These are phyloP conservation scores for Xylariaceae sp. DNA, from an alignment of 2,329 filamentous ascomycete genomes.

Conservation along the genomic window DNA sequence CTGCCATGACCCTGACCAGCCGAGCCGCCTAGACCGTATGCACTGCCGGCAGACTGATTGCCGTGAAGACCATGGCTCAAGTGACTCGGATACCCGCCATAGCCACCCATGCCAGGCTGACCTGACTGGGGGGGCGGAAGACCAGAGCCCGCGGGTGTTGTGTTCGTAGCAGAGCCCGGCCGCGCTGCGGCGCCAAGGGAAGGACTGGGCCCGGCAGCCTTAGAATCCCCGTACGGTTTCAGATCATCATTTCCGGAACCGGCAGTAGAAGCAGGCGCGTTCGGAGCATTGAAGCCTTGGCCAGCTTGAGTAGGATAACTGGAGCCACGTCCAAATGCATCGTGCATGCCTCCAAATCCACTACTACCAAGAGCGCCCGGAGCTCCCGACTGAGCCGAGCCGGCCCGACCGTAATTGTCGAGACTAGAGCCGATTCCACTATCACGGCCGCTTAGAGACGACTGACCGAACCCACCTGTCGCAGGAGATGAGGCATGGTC, in stretches of 20 bases:
- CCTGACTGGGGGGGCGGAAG: constrained; percentile 58
- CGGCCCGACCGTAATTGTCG: constrained; percentile 56
- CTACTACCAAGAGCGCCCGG: constrained; percentile 54
- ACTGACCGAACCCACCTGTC: constrained; percentile 53
- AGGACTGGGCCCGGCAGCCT: constrained; percentile 58
- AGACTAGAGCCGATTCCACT: constrained; percentile 54
- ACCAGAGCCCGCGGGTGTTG: constrained; percentile 53
- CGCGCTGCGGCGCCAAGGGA: constrained; percentile 58
- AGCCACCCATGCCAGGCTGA: constrained; percentile 57
- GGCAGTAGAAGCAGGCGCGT: constrained; percentile 48
- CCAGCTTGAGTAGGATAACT: constrained; percentile 58
- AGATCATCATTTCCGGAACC: constrained; percentile 54
- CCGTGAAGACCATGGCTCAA: constrained; percentile 57
- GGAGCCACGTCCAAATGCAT: constrained; percentile 57
- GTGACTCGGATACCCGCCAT: constrained; percentile 60
- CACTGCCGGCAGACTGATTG: constrained; percentile 46
- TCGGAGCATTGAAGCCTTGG: constrained; percentile 56
- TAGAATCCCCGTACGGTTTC: constrained; percentile 62
- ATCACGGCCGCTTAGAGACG: constrained; percentile 55
- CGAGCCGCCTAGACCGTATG: constrained; percentile 57
- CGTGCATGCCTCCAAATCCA: constrained; percentile 57
- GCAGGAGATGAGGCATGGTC: constrained; percentile 59
- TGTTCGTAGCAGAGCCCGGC: constrained; percentile 61
- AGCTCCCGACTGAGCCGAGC: constrained; percentile 51
- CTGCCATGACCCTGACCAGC: constrained; percentile 56